These are phyloP conservation scores for Penicillium daleae DNA, from an alignment of 495 filamentous ascomycete species.

Conservation along the genomic window DNA sequence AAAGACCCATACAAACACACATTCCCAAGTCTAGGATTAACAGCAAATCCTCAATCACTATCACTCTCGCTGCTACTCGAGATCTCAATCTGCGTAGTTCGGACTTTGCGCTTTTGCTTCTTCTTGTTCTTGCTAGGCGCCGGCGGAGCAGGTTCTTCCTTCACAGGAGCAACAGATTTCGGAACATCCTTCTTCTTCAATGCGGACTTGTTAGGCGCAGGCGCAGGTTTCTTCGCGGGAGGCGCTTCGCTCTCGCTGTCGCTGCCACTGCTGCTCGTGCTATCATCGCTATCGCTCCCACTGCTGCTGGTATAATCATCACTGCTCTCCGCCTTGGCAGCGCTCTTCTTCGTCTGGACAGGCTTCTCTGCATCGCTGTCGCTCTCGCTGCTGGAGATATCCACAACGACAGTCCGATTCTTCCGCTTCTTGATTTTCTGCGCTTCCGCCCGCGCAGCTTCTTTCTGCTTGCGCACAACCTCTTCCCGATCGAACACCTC, in stretches of 20 bases:
- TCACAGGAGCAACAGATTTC: constrained; percentile 9
- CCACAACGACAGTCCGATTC: constrained; percentile 53
- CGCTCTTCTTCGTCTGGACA: constrained; percentile 14
- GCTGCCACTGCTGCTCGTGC: constrained; percentile 31
- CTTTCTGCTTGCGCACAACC: constrained; percentile 15
- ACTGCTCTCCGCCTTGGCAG: constrained; percentile 29
- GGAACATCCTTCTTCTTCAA: constrained; percentile 13
- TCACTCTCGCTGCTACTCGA: constrained; percentile 39
- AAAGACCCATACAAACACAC: constrained; percentile 2
- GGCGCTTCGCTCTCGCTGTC: constrained; percentile 25
- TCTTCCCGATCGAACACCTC: constrained; percentile 34
- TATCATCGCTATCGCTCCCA: constrained; percentile 16
- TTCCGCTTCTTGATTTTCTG: constrained; percentile 57
- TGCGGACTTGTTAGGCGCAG: constrained; percentile 12
- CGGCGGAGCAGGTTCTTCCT: constrained; percentile 14
- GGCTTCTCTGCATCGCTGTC: constrained; percentile 26
- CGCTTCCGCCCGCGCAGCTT: constrained; percentile 36
- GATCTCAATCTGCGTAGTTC: constrained; percentile 33
- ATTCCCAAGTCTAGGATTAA: background rate
- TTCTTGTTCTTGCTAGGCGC: constrained; percentile 29
- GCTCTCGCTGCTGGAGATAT: constrained; percentile 52
- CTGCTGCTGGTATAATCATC: constrained; percentile 23
- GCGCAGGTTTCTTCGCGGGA: constrained; percentile 25
- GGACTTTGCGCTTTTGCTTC: constrained; percentile 34
- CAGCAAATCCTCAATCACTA: constrained; percentile 25